Evolutionary conservation across 2,329 filamentous ascomycete genomes (phyloP).

Genomic region (Cucurbitaria berberidis): DNA sequence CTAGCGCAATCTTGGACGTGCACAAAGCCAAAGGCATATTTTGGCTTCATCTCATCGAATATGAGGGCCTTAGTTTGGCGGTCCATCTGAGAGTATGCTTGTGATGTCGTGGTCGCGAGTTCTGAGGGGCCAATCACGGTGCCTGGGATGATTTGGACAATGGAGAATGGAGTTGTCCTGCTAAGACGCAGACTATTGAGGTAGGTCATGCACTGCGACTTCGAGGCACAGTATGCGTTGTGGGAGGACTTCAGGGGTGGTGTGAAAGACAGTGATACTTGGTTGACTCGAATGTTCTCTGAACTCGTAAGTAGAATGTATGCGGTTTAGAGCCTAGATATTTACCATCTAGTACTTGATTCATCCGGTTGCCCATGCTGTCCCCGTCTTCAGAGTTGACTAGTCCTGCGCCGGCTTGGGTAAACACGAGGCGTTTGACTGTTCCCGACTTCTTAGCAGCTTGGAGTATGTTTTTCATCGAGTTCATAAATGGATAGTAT

Average conservation of each 20-base stretch:
- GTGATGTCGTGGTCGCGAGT: slow-evolving; percentile 24
- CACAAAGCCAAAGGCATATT: slow-evolving; percentile 46
- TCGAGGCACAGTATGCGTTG: slow-evolving; percentile 43
- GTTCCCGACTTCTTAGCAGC: slow-evolving; percentile 33
- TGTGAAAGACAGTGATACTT: slow-evolving; percentile 24
- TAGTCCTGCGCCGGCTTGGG: slow-evolving; percentile 43
- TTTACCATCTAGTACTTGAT: slow-evolving; percentile 30
- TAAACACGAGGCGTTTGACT: slow-evolving; percentile 40
- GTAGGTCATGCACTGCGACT: slow-evolving; percentile 42
- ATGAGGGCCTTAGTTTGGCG: slow-evolving; percentile 41
- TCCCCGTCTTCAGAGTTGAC: slow-evolving; percentile 43
- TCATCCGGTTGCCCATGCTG: slow-evolving; percentile 37
- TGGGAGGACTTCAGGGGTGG: slow-evolving; percentile 39
- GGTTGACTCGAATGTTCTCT: slow-evolving; percentile 34
- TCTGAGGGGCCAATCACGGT: slow-evolving; percentile 44
- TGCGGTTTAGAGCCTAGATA: background rate
- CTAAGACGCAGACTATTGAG: slow-evolving; percentile 25
- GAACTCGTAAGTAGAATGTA: background rate
- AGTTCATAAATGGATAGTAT: slow-evolving; percentile 41
- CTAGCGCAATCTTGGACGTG: slow-evolving; percentile 40
- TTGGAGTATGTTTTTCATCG: slow-evolving; percentile 36
- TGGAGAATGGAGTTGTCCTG: slow-evolving; percentile 30
- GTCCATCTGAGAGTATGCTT: slow-evolving; percentile 34
- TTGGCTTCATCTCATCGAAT: slow-evolving; percentile 37
- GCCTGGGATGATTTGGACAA: slow-evolving; percentile 43